phyloP scores from a whole-genome alignment of 768 basidiomycete genomes.

The Xerocomellus dryophilus region DNA sequence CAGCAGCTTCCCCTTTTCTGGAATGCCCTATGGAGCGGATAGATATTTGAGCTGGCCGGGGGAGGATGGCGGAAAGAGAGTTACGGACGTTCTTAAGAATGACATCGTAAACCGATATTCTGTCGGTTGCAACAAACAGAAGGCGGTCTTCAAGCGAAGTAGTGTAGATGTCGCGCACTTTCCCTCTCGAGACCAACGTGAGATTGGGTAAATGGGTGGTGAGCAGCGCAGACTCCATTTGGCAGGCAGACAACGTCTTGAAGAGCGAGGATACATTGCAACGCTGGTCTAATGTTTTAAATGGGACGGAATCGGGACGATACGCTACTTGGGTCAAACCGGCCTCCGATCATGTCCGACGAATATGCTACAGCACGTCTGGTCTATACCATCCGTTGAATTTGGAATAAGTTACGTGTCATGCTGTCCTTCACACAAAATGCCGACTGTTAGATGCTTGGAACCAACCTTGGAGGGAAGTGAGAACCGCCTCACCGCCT shows the following conservation, averaged over 20 bases:
- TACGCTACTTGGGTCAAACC: conserved; percentile 4
- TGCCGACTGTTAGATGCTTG: conserved; percentile 38
- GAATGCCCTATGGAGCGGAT: conserved; percentile 68
- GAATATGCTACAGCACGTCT: conserved; percentile 19
- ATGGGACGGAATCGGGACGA: conserved; percentile 13
- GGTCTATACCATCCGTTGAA: neutral
- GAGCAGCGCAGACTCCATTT: conserved; percentile 41
- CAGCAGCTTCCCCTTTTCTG: conserved; percentile 86
- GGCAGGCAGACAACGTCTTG: neutral
- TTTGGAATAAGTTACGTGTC: conserved; percentile 14
- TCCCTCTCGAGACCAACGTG: conserved; percentile 78
- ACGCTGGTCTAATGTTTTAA: conserved; percentile 2
- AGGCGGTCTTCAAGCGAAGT: conserved; percentile 68
- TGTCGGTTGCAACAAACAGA: conserved; percentile 91
- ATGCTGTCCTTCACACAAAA: neutral
- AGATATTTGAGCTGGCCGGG: neutral
- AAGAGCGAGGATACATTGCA: conserved; percentile 1
- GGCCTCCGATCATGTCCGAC: conserved; percentile 6
- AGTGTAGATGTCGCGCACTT: conserved; percentile 93
- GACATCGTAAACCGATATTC: conserved; percentile 96
- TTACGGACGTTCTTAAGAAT: conserved; percentile 84
- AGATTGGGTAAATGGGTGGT: conserved; percentile 59
- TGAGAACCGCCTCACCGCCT: conserved; percentile 9
- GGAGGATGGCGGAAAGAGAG: neutral
- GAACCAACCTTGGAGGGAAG: conserved; percentile 43